Base-by-base conservation (phyloP, 768 basidiomycete species). In the Boletus huronensis region DNA sequence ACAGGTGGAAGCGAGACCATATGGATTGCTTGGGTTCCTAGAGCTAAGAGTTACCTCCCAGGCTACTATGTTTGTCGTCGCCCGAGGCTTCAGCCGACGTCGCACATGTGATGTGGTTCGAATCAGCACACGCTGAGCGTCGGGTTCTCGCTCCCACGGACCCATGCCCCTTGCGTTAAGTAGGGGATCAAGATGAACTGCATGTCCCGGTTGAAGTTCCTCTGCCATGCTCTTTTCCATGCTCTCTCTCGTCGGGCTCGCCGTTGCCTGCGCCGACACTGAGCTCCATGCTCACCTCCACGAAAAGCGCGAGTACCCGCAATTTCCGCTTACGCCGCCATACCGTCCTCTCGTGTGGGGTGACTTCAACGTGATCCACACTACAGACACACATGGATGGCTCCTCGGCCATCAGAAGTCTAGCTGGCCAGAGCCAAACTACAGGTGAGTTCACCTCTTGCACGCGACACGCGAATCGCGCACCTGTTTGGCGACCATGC, bases 291-390 rank as follows among this genome's bases (percentile, higher is more conserved):
- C 55, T 35, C 73, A 76, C 48, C 40, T 48, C 14, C 70, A 69
- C 45, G 42, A 47, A 45, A 73, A 68, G 53, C 74, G 78, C 50
- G 72, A 74, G 48, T 68, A 71, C 48, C 77, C 80, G 0, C 69
- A 75, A 43, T 58, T 70, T 14, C 72, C 72, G 14, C 68, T 85
- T 31, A 72, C 82, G 0, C 76, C 76, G 17, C 92, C 92, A 5
- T 79, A 79, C 52, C 75, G 84, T 19, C 79, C 82, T 23, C 77
- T 96, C 14, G 80, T 82, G 48, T 94, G 93, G 93, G 84, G 87
- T n/a, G 90, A 94, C 63, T 78, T 95, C 65, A 95, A 95, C 65
- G 80, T 94, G 62, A 78, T 94, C 43, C 84, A 87, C 62, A 94
- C 91, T 3, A 94, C 93, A 0, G 92, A 94, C 68, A 88, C 82